phyloP scores from a whole-genome alignment of 331 rosid species.

The Ulmus americana region DNA sequence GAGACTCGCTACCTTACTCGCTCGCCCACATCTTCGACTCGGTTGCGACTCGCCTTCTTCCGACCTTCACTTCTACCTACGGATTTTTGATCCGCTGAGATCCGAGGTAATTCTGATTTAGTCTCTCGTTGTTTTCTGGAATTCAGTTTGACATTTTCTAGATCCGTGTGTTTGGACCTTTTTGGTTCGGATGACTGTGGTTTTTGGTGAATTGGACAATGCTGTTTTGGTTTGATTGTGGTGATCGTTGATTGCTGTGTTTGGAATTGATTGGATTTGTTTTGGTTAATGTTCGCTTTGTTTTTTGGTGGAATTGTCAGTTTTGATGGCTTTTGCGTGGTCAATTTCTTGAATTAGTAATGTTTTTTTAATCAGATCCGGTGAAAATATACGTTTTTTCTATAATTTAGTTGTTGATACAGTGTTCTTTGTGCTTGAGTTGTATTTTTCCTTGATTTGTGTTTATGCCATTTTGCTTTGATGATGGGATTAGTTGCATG shows the following conservation, averaged over 20 bases:
- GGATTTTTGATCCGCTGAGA: constrained; percentile 18
- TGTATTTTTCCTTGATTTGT: not conserved
- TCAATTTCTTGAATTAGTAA: constrained; percentile 2
- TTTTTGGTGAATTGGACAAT: constrained; percentile 15
- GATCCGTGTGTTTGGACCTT: not conserved
- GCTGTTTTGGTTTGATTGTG: not conserved
- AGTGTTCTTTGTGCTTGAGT: not conserved
- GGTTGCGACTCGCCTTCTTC: constrained; percentile 30
- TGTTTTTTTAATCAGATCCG: constrained; percentile 37
- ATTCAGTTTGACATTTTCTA: not conserved
- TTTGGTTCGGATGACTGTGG: not conserved
- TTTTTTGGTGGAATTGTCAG: not conserved
- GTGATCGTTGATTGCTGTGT: not conserved
- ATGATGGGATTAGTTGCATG: not conserved
- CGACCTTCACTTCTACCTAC: constrained; percentile 7
- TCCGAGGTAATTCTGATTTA: constrained; percentile 27
- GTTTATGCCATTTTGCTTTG: constrained; percentile 1
- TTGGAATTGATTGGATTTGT: not conserved
- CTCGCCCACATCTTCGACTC: constrained; percentile 26
- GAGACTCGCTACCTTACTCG: constrained; percentile 14
- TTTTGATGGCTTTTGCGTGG: constrained; percentile 10
- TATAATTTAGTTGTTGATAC: not conserved
- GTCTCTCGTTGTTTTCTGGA: not conserved
- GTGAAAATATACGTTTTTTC: not conserved
- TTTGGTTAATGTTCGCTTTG: not conserved